phyloP scores from a whole-genome alignment of 805 yeast species.

The Yarrowia deformans region DNA sequence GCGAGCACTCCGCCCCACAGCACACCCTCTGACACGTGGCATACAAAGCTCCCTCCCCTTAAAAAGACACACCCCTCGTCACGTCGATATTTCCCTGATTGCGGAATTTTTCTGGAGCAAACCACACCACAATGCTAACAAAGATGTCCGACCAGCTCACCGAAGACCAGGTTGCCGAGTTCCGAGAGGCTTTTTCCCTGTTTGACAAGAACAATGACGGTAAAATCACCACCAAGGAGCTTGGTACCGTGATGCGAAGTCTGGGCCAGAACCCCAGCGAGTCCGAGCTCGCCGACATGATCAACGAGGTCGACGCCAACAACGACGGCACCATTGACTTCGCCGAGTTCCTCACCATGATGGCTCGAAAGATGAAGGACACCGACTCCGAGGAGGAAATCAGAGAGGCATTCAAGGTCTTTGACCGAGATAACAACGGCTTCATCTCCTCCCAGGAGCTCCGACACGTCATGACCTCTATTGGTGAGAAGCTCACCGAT shows the following conservation, averaged over 20 bases:
- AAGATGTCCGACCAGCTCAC: constrained; percentile 73
- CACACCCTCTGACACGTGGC: constrained; percentile 34
- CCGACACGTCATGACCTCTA: constrained; percentile 94
- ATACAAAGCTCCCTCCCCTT: constrained; percentile 17
- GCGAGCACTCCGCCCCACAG: background rate
- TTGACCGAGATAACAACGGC: constrained; percentile 93
- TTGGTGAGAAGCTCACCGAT: constrained; percentile 95
- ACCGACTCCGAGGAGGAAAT: constrained; percentile 97
- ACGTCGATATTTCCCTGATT: constrained; percentile 1
- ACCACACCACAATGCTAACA: constrained; percentile 21
- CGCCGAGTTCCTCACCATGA: constrained; percentile 81
- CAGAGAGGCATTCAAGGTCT: constrained; percentile 96
- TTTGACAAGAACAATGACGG: constrained; percentile 98
- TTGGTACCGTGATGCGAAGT: constrained; percentile 99
- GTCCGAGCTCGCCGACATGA: constrained; percentile 93
- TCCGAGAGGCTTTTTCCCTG: constrained; percentile 96
- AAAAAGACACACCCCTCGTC: background rate
- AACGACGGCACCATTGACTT: constrained; percentile 90
- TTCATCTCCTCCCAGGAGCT: constrained; percentile 95
- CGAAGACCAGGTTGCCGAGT: constrained; percentile 95
- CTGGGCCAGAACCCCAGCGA: constrained; percentile 97
- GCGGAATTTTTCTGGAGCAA: background rate
- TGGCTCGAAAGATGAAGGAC: constrained; percentile 94
- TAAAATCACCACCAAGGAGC: constrained; percentile 91
- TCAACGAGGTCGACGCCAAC: constrained; percentile 95